Evolutionary conservation across 78 protist species (phyloP), one percentile per base, ranked within the genome.

Genomic region (Chrysochromulina tobinii): DNA sequence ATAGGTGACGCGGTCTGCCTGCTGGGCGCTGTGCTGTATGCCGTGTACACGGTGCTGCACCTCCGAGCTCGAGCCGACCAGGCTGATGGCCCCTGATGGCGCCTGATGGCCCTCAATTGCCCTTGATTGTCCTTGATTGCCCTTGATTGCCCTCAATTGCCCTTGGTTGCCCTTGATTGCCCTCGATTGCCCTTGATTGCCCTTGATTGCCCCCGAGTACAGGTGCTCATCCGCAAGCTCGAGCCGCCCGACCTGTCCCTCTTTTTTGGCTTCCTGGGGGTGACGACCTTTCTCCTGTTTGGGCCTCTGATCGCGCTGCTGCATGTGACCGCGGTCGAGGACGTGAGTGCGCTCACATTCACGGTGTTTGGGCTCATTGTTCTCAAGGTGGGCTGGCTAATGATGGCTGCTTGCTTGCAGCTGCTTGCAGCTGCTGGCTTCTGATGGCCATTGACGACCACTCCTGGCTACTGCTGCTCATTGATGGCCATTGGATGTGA

Each of bases 211-310:
- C 64, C 64, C 12, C 12, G 23, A 7, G 7, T 12, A 77, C 58
- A 3, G 66, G 61, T 69, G 53, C 21, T 21, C 12, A 1, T 79
- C n/a, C 69, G 89, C 67, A 14, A 27, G 57, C 15, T 6, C 1
- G 23, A 91, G 1, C 90, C 89, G 1, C 23, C 73, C 83, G 95
- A 92, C 57, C 66, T 92, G 73, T 54, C 89, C 27, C 21, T 93
- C 64, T 91, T 96, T 73, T 93, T 94, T 48, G 91, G 96, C 11
- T 85, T 69, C 17, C 89, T 95, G 27, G 98, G 98, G 18, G 66
- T 87, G 55, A 55, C 54, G 23, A 83, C 51, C 61, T 23, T 88
- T 17, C 7, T 81, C 50, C 48, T 87, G 48, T 14, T 75, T 59
- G 53, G 58, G 73, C 97, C 97, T 0, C 14, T 90, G 25, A 20